Evolutionary conservation across 1,284 basidiomycete species (phyloP), one percentile per base, ranked within the genome.

Genomic region (Fomitopsis betulina): DNA sequence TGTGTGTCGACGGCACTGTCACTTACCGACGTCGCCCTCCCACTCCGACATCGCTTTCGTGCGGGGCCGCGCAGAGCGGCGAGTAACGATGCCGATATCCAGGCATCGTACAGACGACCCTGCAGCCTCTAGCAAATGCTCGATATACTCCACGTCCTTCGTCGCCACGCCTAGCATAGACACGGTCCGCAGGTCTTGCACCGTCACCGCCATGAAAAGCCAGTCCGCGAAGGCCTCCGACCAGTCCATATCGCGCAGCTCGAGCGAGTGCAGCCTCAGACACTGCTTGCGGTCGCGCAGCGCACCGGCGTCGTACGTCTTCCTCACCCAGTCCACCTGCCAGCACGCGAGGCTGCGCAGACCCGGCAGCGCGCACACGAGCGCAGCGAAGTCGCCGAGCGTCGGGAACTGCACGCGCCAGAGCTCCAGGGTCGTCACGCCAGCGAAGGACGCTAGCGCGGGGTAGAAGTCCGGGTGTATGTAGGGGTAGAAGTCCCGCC

Each of bases 371-470:
- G 54, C 27, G n/a, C 33, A 50, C 21, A 61, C 23, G 8, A 61
- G 55, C 33, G 23, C 33, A 2, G 47, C 57, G 35, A 59, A 50
- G 43, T 61, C 57, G n/a, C 27, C 4, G 6, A 61, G 38, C 21
- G 55, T 35, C 13, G 54, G 39, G 37, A 59, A 61, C 37, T 51
- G 52, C 13, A 61, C 45, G 17, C 54, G 42, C 13, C 50, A 53
- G 2, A 61, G 53, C 37, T 61, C 62, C 35, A 62, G 58, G 4
- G 57, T 57, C n/a, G 60, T 60, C 15, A 66, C 59, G 5, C 59
- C 51, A 7, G 19, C 21, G 47, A 61, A 54, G 15, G 33, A 30
- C 37, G 55, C 13, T 32, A 61, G 30, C 17, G 35, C n/a, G 10
- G 45, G 10, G 25, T 53, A 55, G 57, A 57, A 61, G 17, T 47